A percentile compares a stretch with the other conserved stretches of the same genome.
Evolutionary conservation across 2,329 filamentous ascomycete species (phyloP).

Genomic region (Knufia petricola): DNA sequence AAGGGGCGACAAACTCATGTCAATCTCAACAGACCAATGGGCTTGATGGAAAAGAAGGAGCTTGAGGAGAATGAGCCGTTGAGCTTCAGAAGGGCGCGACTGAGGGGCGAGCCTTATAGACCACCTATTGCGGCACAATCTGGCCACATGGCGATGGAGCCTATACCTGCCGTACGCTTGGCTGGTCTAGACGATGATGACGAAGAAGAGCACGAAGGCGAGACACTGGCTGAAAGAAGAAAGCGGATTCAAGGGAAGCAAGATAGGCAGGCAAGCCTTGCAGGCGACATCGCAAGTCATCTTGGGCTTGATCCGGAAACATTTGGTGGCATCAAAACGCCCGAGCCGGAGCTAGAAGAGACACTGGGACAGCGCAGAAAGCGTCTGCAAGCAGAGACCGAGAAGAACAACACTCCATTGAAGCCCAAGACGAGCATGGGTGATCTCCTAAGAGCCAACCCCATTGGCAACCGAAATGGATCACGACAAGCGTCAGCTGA

Average conservation of each 20-base stretch:
- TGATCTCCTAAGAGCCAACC: conserved; percentile 45
- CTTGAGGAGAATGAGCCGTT: conserved; percentile 89
- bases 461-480: conserved; percentile 27
- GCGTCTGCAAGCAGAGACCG: conserved; percentile 35
- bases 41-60: conserved; percentile 58
- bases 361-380: conserved; percentile 38
- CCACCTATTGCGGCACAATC: conserved; percentile 25
- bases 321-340: conserved; percentile 18
- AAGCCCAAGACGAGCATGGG: conserved; percentile 35
- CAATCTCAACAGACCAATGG: conserved; percentile 30
- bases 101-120: conserved; percentile 50
- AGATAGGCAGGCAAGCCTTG: conserved; percentile 25
- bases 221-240: conserved; percentile 38
- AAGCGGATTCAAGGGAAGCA: conserved; percentile 32
- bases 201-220: conserved; percentile 28
- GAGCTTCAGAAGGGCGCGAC: conserved; percentile 62
- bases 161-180: not conserved
- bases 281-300: conserved; percentile 33
- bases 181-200: conserved; percentile 8
- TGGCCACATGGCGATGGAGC: conserved; percentile 9
- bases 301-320: conserved; percentile 26
- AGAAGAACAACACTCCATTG: conserved; percentile 11
- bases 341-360: conserved; percentile 30
- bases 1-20: conserved; percentile 28
- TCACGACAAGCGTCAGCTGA: conserved; percentile 13